Evolutionary conservation across 2,329 filamentous ascomycete species (phyloP).

Genomic region (Colletotrichum eremochloae): DNA sequence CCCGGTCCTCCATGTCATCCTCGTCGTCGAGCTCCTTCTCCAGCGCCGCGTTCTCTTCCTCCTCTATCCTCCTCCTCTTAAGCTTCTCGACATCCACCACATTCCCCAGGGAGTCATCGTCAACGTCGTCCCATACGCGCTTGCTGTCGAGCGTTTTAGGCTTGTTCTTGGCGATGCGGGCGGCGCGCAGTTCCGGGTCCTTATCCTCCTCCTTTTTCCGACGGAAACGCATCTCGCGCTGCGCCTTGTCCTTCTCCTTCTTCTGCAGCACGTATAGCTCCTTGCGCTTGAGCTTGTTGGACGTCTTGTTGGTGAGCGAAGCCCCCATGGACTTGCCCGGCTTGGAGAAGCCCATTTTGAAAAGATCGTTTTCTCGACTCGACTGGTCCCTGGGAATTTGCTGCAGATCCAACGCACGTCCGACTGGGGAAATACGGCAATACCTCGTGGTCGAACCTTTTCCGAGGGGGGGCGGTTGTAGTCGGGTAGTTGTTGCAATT

Average conservation of each 20-base stretch:
- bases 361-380: background rate
- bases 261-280: slow-evolving; percentile 85
- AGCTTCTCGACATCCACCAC: slow-evolving; percentile 71
- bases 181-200: slow-evolving; percentile 80
- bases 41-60: slow-evolving; percentile 61
- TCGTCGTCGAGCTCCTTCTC: slow-evolving; percentile 52
- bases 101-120: slow-evolving; percentile 68
- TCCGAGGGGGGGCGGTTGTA: background rate
- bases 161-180: slow-evolving; percentile 82
- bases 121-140: slow-evolving; percentile 88
- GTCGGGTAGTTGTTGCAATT: slow-evolving; percentile 6
- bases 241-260: slow-evolving; percentile 78
- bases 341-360: slow-evolving; percentile 42
- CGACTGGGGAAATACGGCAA: background rate
- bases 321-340: slow-evolving; percentile 45
- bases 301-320: slow-evolving; percentile 61
- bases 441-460: background rate
- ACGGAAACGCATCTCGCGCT: slow-evolving; percentile 81
- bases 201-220: slow-evolving; percentile 88
- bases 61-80: slow-evolving; percentile 68
- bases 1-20: slow-evolving; percentile 60
- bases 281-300: slow-evolving; percentile 85
- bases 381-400: background rate
- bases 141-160: slow-evolving; percentile 88
- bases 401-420: background rate